Base-by-base conservation (phyloP, 1,284 basidiomycete genomes). In the Naganishia sp. region DNA sequence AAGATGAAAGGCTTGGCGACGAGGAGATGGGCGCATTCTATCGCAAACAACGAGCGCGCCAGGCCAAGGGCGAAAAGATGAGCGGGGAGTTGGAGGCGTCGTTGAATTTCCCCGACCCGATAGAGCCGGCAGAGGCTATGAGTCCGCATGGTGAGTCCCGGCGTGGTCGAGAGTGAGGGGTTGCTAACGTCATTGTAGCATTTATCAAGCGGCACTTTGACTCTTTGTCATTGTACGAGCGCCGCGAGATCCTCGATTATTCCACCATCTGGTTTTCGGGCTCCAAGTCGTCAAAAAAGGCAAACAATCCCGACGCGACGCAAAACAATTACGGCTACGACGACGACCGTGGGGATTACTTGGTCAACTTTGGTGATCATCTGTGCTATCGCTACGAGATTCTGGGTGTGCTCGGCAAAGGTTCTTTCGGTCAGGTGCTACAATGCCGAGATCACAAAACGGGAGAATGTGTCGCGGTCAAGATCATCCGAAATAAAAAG, bases 401-500 rank as follows among this genome's bases (percentile, higher is more conserved):
- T 66, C 84, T 93, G 63, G 91, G 90, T 72, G 88, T 91, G 2
- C 86, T 99, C 33, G 96, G 96, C 48, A 97, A 99, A 79, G 96
- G 96, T 31, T 98, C 95, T 9, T 99, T 99, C 72, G 96, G 96
- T 16, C 96, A 99, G 77, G 96, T 99, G 16, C 81, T 99, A 25
- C 90, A 93, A 75, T 99, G 95, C 79, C 88, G 93, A 46, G 96
- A 99, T 80, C 93, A 99, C 79, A 89, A 88, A 77, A 94, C 94
- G n/a, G 96, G 96, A 15, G 86, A 92, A 72, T 94, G 92, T 39
- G 92, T 98, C 18, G 96, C 96, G 6, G 89, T 99, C 83, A 99
- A 99, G 84, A 96, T 99, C 72, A 99, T 99, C 73, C 87, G 96
- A 45, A 99, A 99, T 83, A 99, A 98, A 85, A 98, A 98, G 81